phyloP scores from a whole-genome alignment of 352 stramenopile genomes.

The Hyaloperonospora arabidopsidis region DNA sequence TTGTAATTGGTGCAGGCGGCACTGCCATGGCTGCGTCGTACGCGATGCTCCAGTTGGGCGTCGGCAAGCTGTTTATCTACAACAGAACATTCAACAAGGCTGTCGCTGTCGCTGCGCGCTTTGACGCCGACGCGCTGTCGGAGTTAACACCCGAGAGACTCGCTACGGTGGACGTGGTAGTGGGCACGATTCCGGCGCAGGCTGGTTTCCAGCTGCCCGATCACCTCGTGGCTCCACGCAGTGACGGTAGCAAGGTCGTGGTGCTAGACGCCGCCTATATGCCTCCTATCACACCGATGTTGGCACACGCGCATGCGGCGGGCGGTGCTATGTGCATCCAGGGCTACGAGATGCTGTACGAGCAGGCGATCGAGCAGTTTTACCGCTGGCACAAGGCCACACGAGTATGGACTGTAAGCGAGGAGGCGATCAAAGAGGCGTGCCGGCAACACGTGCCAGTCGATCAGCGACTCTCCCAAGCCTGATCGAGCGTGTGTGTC shows the following conservation, averaged over 20 bases:
- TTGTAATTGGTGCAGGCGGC: slow-evolving; percentile 88
- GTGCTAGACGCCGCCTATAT: slow-evolving; percentile 98
- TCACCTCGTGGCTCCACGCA: slow-evolving; percentile 38
- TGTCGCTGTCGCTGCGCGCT: slow-evolving; percentile 76
- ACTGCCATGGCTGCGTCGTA: slow-evolving; percentile 95
- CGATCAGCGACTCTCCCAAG: slow-evolving; percentile 41
- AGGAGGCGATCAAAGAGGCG: slow-evolving; percentile 49
- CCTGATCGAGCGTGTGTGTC: slow-evolving; percentile 13
- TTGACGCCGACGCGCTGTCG: slow-evolving; percentile 71
- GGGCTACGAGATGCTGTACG: slow-evolving; percentile 97
- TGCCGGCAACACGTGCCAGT: slow-evolving; percentile 46
- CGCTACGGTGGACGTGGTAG: slow-evolving; percentile 81
- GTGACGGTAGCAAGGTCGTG: slow-evolving; percentile 42
- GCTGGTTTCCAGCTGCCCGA: slow-evolving; percentile 76
- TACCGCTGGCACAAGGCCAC: slow-evolving; percentile 86
- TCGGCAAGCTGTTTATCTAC: slow-evolving; percentile 87
- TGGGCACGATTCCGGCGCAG: slow-evolving; percentile 92
- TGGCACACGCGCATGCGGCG: slow-evolving; percentile 80
- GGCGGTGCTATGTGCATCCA: slow-evolving; percentile 86
- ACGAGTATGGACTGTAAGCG: slow-evolving; percentile 32
- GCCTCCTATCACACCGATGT: slow-evolving; percentile 89
- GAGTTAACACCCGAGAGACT: slow-evolving; percentile 44
- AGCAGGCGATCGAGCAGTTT: slow-evolving; percentile 96
- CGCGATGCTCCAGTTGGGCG: slow-evolving; percentile 81
- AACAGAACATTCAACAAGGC: slow-evolving; percentile 94